Evolutionary conservation across 2,329 filamentous ascomycete genomes (phyloP).

Genomic region (Colletotrichum coccodes): DNA sequence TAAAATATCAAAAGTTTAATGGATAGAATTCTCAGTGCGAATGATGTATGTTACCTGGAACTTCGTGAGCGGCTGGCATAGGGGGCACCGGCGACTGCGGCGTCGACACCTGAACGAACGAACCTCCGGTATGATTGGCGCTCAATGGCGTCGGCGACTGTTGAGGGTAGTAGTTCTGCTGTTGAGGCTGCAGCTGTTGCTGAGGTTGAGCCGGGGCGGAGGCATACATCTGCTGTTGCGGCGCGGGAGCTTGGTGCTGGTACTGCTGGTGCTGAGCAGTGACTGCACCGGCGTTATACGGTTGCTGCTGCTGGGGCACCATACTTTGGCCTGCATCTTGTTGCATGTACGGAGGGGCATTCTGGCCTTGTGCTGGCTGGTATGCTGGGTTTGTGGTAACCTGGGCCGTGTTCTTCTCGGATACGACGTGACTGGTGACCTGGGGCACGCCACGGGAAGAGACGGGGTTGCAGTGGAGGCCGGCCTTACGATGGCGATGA

Average conservation of each 20-base stretch:
- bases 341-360: not conserved
- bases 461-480: conserved; percentile 50
- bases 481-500: conserved; percentile 54
- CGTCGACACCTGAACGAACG: conserved; percentile 2
- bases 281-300: too few species aligned
- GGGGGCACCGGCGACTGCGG: conserved; percentile 11
- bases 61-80: conserved; percentile 8
- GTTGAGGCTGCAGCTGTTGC: conserved; percentile 34
- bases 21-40: not conserved
- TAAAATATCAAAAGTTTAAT: too few species aligned
- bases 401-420: conserved; percentile 37
- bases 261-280: conserved; percentile 34
- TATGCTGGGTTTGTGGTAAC: not conserved
- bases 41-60: not conserved
- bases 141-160: conserved; percentile 20
- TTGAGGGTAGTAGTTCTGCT: conserved; percentile 34
- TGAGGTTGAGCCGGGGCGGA: conserved; percentile 23
- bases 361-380: not conserved
- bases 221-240: conserved; percentile 34
- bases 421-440: conserved; percentile 32
- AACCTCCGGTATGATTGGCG: conserved; percentile 13
- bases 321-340: not conserved
- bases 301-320: conserved; percentile 23
- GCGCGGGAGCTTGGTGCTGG: conserved; percentile 31
- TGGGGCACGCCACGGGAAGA: conserved; percentile 5